Conservation (phyloP, 441 rosid genomes). For the Gossypium trilobum region DNA sequence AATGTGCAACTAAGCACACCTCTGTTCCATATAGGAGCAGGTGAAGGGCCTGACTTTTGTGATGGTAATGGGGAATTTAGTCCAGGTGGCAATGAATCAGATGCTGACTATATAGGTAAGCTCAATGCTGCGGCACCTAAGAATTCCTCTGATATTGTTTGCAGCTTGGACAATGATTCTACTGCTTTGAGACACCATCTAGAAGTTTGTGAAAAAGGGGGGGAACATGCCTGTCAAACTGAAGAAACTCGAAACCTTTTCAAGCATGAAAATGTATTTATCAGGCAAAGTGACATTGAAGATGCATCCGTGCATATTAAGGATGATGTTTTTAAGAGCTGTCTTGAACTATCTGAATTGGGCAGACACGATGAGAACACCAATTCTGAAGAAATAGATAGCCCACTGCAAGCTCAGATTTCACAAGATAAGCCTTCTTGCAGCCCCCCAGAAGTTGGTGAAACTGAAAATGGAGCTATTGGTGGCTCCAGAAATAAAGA, state of each 20-base stretch:
- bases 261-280: slow-evolving; percentile 19
- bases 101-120: slow-evolving; percentile 34
- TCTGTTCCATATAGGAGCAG: slow-evolving; percentile 72
- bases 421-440: slow-evolving; percentile 19
- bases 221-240: slow-evolving; percentile 25
- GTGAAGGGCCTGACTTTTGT: slow-evolving; percentile 51
- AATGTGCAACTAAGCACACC: slow-evolving; percentile 49
- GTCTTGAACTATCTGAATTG: slow-evolving; percentile 36
- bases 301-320: slow-evolving; percentile 26
- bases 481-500: slow-evolving; percentile 18
- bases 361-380: slow-evolving; percentile 25
- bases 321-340: slow-evolving; percentile 36
- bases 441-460: slow-evolving; percentile 20
- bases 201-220: slow-evolving; percentile 29
- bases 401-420: slow-evolving; percentile 24
- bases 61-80: slow-evolving; percentile 48
- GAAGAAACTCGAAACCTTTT: slow-evolving; percentile 19
- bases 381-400: slow-evolving; percentile 20
- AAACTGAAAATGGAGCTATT: slow-evolving; percentile 25
- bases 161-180: slow-evolving; percentile 14
- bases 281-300: slow-evolving; percentile 19
- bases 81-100: slow-evolving; percentile 46
- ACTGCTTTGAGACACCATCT: slow-evolving; percentile 16
- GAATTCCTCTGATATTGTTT: slow-evolving; percentile 20
- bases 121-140: slow-evolving; percentile 30